Evolutionary conservation across 805 yeast genomes (phyloP).

Genomic region (Naumovozyma castellii): DNA sequence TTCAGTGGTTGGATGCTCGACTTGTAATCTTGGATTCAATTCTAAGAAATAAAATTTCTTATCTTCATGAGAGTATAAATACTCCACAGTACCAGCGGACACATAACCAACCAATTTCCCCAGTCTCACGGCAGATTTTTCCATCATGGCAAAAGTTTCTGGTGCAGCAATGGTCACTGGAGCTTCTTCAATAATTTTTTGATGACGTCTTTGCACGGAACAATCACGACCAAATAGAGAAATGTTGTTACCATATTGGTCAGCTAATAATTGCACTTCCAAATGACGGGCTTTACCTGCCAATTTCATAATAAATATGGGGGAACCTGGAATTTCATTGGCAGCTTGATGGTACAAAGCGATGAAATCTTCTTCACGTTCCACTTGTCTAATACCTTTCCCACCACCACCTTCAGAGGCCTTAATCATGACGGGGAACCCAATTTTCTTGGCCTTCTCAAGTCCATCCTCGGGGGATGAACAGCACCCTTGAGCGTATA

Average conservation of each 20-base stretch:
- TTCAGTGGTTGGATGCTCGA: conserved; percentile 99
- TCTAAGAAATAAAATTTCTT: conserved; percentile 94
- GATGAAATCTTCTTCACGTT: conserved; percentile 66
- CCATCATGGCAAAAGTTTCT: conserved; percentile 85
- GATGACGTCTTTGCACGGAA: conserved; percentile 99
- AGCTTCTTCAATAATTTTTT: conserved; percentile 97
- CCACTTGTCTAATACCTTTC: conserved; percentile 97
- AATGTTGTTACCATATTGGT: conserved; percentile 95
- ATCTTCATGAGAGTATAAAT: conserved; percentile 86
- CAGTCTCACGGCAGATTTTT: conserved; percentile 91
- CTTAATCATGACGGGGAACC: conserved; percentile 97
- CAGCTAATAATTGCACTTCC: conserved; percentile 96
- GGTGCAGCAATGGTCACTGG: conserved; percentile 91
- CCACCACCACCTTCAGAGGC: conserved; percentile 99
- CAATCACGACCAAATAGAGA: conserved; percentile 98
- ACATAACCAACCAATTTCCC: conserved; percentile 97
- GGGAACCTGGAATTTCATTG: conserved; percentile 97
- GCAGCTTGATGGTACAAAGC: conserved; percentile 86
- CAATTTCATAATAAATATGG: conserved; percentile 92
- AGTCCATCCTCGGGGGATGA: conserved; percentile 82
- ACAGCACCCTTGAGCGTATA: conserved; percentile 85
- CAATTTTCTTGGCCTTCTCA: conserved; percentile 72
- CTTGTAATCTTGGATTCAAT: conserved; percentile 96
- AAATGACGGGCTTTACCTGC: conserved; percentile 97
- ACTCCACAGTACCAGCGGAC: conserved; percentile 98